phyloP scores from a whole-genome alignment of 2,329 filamentous ascomycete genomes.

The Exophiala sp. region DNA sequence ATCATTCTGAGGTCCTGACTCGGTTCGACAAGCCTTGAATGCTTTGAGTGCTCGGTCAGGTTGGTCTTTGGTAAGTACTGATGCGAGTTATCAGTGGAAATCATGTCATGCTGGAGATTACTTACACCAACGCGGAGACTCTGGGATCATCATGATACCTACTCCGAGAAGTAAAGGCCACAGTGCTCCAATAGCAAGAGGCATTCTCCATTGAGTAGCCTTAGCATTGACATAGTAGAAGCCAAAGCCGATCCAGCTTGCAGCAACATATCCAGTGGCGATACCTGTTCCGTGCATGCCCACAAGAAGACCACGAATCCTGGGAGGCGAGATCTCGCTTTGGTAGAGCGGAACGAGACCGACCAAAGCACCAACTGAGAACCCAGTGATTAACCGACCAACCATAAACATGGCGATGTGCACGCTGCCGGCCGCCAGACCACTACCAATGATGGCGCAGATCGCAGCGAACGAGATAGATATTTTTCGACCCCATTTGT shows the following conservation, averaged over 20 bases:
- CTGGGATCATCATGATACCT: constrained; percentile 35
- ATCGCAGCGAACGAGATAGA: constrained; percentile 34
- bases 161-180: constrained; percentile 32
- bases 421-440: constrained; percentile 4
- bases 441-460: constrained; percentile 7
- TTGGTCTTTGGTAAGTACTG: background rate
- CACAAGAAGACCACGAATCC: constrained; percentile 15
- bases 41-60: background rate
- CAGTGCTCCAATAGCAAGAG: constrained; percentile 6
- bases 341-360: constrained; percentile 8
- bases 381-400: constrained; percentile 7
- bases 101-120: background rate
- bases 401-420: constrained; percentile 16
- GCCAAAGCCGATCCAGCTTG: constrained; percentile 11
- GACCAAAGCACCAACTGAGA: background rate
- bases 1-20: background rate
- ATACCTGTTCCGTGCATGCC: constrained; percentile 4
- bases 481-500: background rate
- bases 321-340: constrained; percentile 12
- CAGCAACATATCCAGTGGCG: constrained; percentile 4
- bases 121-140: constrained; percentile 28
- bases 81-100: background rate
- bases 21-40: background rate
- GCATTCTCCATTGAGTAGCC: constrained; percentile 8
- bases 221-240: constrained; percentile 6